Evolutionary conservation across 805 yeast genomes (phyloP).

Genomic region (Teunomyces kruisii): DNA sequence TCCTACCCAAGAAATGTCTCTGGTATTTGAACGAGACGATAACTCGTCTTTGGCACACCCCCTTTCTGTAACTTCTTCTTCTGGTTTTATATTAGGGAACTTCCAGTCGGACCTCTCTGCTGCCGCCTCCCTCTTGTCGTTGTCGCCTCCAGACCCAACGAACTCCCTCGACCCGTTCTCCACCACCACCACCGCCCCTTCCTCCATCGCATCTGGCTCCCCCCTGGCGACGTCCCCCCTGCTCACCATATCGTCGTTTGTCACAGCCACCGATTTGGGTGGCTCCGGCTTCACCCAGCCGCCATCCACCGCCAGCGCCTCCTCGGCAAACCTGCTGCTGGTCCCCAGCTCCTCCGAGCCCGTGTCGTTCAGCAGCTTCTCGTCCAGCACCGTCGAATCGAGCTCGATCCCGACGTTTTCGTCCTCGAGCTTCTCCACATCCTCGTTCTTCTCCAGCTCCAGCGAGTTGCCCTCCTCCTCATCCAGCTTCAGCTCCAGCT

Average conservation of each 20-base stretch:
- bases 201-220: too few species aligned
- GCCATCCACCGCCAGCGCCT: not conserved
- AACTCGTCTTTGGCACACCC: not conserved
- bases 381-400: not conserved
- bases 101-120: not conserved
- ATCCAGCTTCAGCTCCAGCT: conserved; percentile 4
- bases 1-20: not conserved
- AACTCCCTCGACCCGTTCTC: not conserved
- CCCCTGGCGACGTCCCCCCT: not conserved
- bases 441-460: too few species aligned
- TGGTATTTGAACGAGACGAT: not conserved
- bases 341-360: not conserved
- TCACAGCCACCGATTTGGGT: not conserved
- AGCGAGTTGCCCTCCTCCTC: not conserved
- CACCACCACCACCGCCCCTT: not conserved
- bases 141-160: not conserved
- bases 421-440: not conserved
- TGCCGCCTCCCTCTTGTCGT: too few species aligned
- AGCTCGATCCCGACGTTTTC: not conserved
- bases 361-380: not conserved
- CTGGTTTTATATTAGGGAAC: not conserved
- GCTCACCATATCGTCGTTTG: conserved; percentile 8
- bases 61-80: not conserved
- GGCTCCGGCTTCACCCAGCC: not conserved
- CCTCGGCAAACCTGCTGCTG: not conserved